phyloP scores from a whole-genome alignment of 768 basidiomycete species.

The Coprinellus aureogranulatus region DNA sequence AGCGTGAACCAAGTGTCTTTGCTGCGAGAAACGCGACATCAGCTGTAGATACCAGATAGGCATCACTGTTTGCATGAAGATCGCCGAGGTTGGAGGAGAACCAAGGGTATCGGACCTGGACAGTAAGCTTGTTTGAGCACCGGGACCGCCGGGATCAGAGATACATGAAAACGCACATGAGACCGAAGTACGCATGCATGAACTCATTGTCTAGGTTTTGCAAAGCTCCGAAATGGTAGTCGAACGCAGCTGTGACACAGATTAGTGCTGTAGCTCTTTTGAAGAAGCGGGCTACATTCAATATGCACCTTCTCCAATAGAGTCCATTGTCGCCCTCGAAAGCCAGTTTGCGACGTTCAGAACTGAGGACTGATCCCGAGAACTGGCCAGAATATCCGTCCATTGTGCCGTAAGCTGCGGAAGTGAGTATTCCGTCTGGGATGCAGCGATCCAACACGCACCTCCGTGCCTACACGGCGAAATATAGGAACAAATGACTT shows the following conservation, averaged over 20 bases:
- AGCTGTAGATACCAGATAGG: conserved; percentile 45
- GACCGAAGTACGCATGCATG: conserved; percentile 51
- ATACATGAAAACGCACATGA: conserved; percentile 33
- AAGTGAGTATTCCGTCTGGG: neutral
- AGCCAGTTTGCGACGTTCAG: conserved; percentile 52
- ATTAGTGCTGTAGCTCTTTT: too few species aligned
- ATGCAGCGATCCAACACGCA: conserved; percentile 13
- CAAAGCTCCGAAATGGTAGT: conserved; percentile 57
- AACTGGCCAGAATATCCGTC: conserved; percentile 49
- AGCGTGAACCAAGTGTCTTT: conserved; percentile 44
- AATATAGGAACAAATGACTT: conserved; percentile 52
- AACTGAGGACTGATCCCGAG: conserved; percentile 36
- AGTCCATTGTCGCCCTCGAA: conserved; percentile 48
- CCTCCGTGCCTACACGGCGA: conserved; percentile 41
- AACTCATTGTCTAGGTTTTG: conserved; percentile 49
- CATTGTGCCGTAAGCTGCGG: conserved; percentile 47
- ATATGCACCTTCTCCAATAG: conserved; percentile 45
- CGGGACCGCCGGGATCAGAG: neutral
- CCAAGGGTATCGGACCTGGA: conserved; percentile 49
- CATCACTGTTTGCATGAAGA: conserved; percentile 49
- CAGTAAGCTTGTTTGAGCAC: neutral
- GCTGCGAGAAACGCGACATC: conserved; percentile 45
- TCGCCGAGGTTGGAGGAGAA: conserved; percentile 41
- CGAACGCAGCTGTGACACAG: conserved; percentile 42
- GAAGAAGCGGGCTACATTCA: neutral